Evolutionary conservation across 352 stramenopile genomes (phyloP), one percentile per base, ranked within the genome.

Genomic region (Phytophthora pinifolia): DNA sequence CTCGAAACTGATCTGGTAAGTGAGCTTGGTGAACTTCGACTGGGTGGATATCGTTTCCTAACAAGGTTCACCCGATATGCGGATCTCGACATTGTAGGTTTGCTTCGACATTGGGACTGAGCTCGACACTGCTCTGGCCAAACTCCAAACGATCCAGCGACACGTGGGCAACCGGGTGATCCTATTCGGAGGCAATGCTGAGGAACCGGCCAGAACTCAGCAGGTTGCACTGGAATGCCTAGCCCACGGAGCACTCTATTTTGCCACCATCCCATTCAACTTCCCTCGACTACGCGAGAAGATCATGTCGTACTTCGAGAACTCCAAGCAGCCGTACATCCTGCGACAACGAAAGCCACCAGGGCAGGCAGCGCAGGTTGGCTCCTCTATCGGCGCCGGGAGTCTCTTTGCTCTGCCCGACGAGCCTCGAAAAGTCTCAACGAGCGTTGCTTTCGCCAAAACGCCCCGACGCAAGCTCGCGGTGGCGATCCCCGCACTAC

Each of bases 21-120:
- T 57, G 8, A 18, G 3, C 5, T 12, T 34, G 15, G 1, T 34
- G 6, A 15, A 15, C 18, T 22, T 6, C 12, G 3, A 31, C 31
- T 10, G 17, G 43, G 42, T 18, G 9, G 17, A 18, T 41, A 2
- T 33, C 6, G 15, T 35, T 38, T 8, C 41, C 14, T 53, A 22
- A 58, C n/a, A 30, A 12, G 10, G 38, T 14, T 15, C 45, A 15
- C 10, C 32, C 5, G 14, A 9, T 13, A 27, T 31, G 2, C 46
- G 15, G 12, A 18, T 53, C 42, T 10, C n/a, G 14, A 38, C 48
- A 18, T 31, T 44, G 20, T 47, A 90, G 80, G 53, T 91, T 5
- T 84, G 74, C 27, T 88, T 85, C 42, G 82, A 89, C 38, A 69
- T 89, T 29, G 77, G 76, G 1, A 56, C 37, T 9, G 65, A 80